Evolutionary conservation across 2,329 filamentous ascomycete species (phyloP).

Genomic region (Madurella mycetomatis): DNA sequence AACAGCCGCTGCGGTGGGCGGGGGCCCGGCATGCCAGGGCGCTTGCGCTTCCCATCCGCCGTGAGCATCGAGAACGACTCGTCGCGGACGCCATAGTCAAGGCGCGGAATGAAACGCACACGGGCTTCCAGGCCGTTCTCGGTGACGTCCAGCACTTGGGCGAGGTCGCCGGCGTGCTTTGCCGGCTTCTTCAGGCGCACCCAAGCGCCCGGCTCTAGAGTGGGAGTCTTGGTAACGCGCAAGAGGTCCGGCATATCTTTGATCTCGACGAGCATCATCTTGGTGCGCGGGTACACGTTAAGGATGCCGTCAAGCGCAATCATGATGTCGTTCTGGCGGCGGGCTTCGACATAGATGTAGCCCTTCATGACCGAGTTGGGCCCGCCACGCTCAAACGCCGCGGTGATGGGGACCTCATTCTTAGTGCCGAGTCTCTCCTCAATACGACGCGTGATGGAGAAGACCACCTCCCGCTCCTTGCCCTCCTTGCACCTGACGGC

Average conservation of each 20-base stretch:
- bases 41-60: constrained; percentile 73
- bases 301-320: constrained; percentile 77
- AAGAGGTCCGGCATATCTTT: constrained; percentile 98
- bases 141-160: constrained; percentile 87
- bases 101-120: constrained; percentile 80
- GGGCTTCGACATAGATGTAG: constrained; percentile 91
- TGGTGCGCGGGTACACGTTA: constrained; percentile 84
- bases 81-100: constrained; percentile 88
- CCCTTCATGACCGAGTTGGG: constrained; percentile 80
- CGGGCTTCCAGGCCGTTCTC: constrained; percentile 86
- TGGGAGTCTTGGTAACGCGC: constrained; percentile 79
- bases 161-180: constrained; percentile 84
- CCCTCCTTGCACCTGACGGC: constrained; percentile 88
- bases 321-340: constrained; percentile 79
- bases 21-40: constrained; percentile 56
- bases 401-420: constrained; percentile 77
- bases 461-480: constrained; percentile 89
- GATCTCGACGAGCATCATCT: constrained; percentile 84
- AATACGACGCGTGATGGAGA: constrained; percentile 81
- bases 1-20: constrained; percentile 86
- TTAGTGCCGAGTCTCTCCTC: constrained; percentile 75
- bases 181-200: constrained; percentile 77
- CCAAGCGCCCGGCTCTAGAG: constrained; percentile 82
- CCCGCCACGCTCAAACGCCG: constrained; percentile 83
- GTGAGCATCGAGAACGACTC: constrained; percentile 51